Evolutionary conservation across 2,329 filamentous ascomycete species (phyloP).

Genomic region (Fusarium tricinctum): DNA sequence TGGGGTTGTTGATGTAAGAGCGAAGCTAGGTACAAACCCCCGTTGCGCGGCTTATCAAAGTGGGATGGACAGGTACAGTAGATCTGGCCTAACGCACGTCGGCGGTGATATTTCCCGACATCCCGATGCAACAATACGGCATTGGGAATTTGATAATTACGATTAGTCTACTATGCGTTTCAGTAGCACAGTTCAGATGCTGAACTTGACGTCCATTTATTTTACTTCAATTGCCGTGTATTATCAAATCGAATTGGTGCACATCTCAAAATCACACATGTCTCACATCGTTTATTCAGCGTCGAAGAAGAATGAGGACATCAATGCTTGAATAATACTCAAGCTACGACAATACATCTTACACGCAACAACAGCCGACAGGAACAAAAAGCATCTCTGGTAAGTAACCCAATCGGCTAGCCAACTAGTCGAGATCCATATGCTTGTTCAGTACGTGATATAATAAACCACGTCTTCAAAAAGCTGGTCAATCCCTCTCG

Average conservation of each 20-base stretch:
- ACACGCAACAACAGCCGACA: slow-evolving; percentile 44
- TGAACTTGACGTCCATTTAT: background rate
- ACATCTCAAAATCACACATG: slow-evolving; percentile 8
- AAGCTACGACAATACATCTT: slow-evolving; percentile 48
- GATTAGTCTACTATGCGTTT: background rate
- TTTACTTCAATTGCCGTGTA: background rate
- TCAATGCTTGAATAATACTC: slow-evolving; percentile 45
- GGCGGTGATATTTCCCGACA: slow-evolving; percentile 39
- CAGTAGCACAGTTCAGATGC: background rate
- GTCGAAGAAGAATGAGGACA: slow-evolving; percentile 24
- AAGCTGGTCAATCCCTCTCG: slow-evolving; percentile 20
- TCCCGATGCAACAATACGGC: slow-evolving; percentile 31
- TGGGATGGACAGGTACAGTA: slow-evolving; percentile 33
- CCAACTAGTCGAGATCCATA: slow-evolving; percentile 27
- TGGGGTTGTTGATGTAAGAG: slow-evolving; percentile 44
- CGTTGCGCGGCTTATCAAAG: slow-evolving; percentile 30
- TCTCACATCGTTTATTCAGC: slow-evolving; percentile 17
- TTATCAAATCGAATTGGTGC: background rate
- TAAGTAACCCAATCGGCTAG: slow-evolving; percentile 39
- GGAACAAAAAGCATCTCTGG: slow-evolving; percentile 37
- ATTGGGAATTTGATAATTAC: background rate
- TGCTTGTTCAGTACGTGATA: slow-evolving; percentile 11
- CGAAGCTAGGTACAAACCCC: slow-evolving; percentile 30
- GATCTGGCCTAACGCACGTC: slow-evolving; percentile 46
- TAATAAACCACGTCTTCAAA: slow-evolving; percentile 23